phyloP scores from a whole-genome alignment of 805 yeast genomes.

The Hanseniaspora lachancei region DNA sequence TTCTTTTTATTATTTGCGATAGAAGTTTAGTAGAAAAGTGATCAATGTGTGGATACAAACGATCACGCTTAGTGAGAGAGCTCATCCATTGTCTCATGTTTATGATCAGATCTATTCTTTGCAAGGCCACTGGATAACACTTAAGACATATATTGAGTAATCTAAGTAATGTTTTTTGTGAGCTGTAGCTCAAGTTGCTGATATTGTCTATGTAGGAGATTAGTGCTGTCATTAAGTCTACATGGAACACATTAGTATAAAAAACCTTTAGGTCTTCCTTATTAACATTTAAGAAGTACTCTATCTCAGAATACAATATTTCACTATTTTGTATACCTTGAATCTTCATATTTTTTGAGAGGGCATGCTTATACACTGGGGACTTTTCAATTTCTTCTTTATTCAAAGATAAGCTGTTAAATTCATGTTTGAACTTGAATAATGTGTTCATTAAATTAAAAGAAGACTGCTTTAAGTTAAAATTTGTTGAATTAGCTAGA shows the following conservation, averaged over 20 bases:
- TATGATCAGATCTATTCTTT: slow-evolving; percentile 58
- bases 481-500: not conserved
- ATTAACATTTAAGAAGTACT: not conserved
- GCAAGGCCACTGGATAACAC: slow-evolving; percentile 41
- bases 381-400: slow-evolving; percentile 20
- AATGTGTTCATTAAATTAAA: not conserved
- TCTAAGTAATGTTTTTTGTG: slow-evolving; percentile 49
- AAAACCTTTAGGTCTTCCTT: slow-evolving; percentile 20
- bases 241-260: slow-evolving; percentile 22
- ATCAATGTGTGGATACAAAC: slow-evolving; percentile 46
- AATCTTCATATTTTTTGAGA: slow-evolving; percentile 19
- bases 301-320: not conserved
- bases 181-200: slow-evolving; percentile 46
- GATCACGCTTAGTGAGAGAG: slow-evolving; percentile 35
- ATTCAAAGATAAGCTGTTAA: not conserved
- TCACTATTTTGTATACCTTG: not conserved
- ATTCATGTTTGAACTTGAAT: not conserved
- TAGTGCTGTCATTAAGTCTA: not conserved
- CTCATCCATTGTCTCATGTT: slow-evolving; percentile 39
- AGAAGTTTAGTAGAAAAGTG: slow-evolving; percentile 55
- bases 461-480: slow-evolving; percentile 1
- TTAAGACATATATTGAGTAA: slow-evolving; percentile 59
- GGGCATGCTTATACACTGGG: slow-evolving; percentile 39
- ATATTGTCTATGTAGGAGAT: slow-evolving; percentile 31
- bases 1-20: slow-evolving; percentile 39